phyloP scores from a whole-genome alignment of 2,329 filamentous ascomycete species.

The Pseudogymnoascus sp. region DNA sequence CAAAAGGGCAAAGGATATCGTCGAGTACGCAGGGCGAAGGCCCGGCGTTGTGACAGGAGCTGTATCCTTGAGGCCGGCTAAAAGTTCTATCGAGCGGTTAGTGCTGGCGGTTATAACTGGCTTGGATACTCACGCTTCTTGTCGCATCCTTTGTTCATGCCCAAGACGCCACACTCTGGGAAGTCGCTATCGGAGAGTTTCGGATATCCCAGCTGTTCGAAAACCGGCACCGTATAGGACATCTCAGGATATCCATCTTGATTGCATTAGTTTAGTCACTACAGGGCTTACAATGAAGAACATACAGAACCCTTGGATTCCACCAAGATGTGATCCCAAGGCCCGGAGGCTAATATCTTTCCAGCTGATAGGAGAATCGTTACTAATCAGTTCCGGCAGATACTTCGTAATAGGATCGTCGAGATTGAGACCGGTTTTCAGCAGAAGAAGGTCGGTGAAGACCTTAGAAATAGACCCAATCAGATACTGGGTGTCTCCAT shows the following conservation, averaged over 20 bases:
- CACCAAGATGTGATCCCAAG: background rate
- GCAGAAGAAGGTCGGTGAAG: conserved; percentile 34
- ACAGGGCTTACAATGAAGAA: background rate
- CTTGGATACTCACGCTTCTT: background rate
- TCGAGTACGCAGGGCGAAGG: background rate
- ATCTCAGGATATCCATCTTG: conserved; percentile 3
- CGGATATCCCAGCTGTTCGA: background rate
- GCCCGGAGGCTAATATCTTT: background rate
- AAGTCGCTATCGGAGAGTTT: background rate
- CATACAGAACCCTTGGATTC: conserved; percentile 1
- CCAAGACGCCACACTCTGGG: background rate
- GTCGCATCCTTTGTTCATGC: background rate
- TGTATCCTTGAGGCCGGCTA: background rate
- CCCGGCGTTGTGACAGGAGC: background rate
- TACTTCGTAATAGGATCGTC: conserved; percentile 34
- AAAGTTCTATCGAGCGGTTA: background rate
- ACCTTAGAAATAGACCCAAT: conserved; percentile 38
- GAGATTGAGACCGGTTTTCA: conserved; percentile 29
- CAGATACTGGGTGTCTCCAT: conserved; percentile 31
- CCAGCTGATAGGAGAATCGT: background rate
- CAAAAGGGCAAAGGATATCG: conserved; percentile 20
- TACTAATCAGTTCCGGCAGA: conserved; percentile 31
- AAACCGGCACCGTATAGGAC: background rate
- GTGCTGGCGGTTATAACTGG: background rate
- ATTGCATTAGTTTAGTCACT: background rate